Base-by-base conservation (phyloP, 805 yeast genomes). In the Spathaspora girioi region DNA sequence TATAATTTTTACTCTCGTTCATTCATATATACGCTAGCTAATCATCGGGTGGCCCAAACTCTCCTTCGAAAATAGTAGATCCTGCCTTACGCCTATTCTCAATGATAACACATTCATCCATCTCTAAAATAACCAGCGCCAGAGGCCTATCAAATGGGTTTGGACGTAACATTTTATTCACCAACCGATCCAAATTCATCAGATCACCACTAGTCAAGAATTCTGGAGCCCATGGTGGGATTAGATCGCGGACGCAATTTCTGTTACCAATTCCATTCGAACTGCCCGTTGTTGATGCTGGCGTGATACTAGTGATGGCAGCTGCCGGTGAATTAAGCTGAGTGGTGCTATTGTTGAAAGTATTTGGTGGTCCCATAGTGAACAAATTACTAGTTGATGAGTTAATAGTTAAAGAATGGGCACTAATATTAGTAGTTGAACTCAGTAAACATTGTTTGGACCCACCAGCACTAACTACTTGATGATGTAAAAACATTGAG, bases 21-120 rank as follows among this genome's bases (percentile, higher is more conserved):
- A 31, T 31, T 31, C 35, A 31, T 31, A 31, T 14, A 31, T 31
- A 31, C 12, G n/a, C n/a, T n/a, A 31, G n/a, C 35, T 50, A 51
- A 23, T 60, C 65, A 49, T 57, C 57, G 43, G 53, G 52, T 9
- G 97, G 97, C 0, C 98, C 99, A 65, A 80, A 91, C 58, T 94
- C 97, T 17, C 97, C 98, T 70, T 93, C 99, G 61, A 86, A 94
- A 55, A 94, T 87, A 1, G 92, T 87, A 2, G 97, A 97, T 4
- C 98, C 97, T 5, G 96, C 89, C 64, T 87, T 87, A 48, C 97
- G 77, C 54, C 93, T 78, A 50, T 78, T 69, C 56, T 92, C 97
- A 40, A 94, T 92, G 52, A 84, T 79, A 45, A 79, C 76, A 55
- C 94, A 83, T 65, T 94, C 97, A 45, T 79, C 81, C 56, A 84